These are phyloP conservation scores for Copromyces sp. DNA, from an alignment of 495 filamentous ascomycete species.

Conservation along the genomic window DNA sequence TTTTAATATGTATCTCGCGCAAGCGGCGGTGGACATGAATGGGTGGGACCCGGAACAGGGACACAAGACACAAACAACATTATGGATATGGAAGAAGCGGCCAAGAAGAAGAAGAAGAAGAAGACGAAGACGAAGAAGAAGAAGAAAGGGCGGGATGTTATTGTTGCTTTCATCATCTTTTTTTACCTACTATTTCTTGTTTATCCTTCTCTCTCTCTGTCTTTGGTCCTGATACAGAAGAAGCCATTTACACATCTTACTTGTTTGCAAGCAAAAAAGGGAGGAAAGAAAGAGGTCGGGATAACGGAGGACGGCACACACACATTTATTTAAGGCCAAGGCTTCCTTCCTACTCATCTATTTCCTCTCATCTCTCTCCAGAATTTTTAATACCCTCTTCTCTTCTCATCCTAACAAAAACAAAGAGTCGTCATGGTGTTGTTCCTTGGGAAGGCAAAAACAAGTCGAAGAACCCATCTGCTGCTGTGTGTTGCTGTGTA, in stretches of 20 bases:
- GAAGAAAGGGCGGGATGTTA: not conserved
- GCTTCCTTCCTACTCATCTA: not conserved
- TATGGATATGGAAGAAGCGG: not conserved
- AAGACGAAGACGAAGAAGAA: not conserved
- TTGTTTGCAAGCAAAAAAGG: not conserved
- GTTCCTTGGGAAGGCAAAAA: not conserved
- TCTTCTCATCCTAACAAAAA: not conserved
- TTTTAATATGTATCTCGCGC: not conserved
- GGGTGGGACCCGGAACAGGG: not conserved
- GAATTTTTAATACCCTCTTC: not conserved
- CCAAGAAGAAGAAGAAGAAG: not conserved
- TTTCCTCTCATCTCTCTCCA: not conserved
- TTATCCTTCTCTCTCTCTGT: not conserved
- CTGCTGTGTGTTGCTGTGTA: not conserved
- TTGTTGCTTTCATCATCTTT: not conserved
- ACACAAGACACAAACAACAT: not conserved
- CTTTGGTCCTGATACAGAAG: not conserved
- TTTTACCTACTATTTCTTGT: not conserved
- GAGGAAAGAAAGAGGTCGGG: not conserved
- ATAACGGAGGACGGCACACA: not conserved
- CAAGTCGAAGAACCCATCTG: not conserved
- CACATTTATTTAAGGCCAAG: not conserved
- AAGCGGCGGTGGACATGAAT: not conserved
- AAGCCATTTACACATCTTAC: not conserved
- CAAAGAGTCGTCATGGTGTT: not conserved